These are phyloP conservation scores for Colletotrichum echinochloae DNA, from an alignment of 2,329 filamentous ascomycete species.

Conservation along the genomic window DNA sequence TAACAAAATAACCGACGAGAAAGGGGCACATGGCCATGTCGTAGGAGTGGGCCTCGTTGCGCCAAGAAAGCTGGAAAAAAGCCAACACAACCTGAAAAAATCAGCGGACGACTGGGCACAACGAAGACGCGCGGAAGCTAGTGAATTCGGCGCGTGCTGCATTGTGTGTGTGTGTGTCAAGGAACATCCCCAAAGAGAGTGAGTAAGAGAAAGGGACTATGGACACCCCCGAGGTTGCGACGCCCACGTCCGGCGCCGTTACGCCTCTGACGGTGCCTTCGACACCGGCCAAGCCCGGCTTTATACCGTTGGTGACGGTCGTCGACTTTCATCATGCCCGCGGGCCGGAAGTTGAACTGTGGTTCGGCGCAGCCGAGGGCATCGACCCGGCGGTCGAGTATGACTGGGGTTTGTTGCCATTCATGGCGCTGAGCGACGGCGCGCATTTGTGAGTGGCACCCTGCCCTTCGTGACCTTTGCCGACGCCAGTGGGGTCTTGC, in stretches of 20 bases:
- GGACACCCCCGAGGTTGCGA: slow-evolving; percentile 36
- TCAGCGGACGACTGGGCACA: slow-evolving; percentile 2
- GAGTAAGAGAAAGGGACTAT: slow-evolving; percentile 25
- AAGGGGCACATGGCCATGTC: slow-evolving; percentile 33
- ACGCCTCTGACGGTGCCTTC: slow-evolving; percentile 37
- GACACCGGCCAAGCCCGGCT: slow-evolving; percentile 53
- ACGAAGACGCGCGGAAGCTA: background rate
- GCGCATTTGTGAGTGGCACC: slow-evolving; percentile 82
- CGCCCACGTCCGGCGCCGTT: slow-evolving; percentile 32
- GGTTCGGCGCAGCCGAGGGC: slow-evolving; percentile 83
- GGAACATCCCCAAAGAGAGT: background rate
- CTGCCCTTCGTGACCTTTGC: slow-evolving; percentile 11
- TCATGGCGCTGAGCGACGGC: slow-evolving; percentile 96
- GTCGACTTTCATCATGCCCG: slow-evolving; percentile 87
- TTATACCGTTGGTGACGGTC: slow-evolving; percentile 79
- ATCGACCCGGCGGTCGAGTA: slow-evolving; percentile 84
- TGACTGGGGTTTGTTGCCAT: slow-evolving; percentile 91
- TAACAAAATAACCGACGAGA: slow-evolving; percentile 1
- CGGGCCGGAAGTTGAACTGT: slow-evolving; percentile 93
- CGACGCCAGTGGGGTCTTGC: background rate
- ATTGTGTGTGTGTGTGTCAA: background rate
- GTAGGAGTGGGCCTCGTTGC: slow-evolving; percentile 33
- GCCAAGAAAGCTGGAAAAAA: slow-evolving; percentile 28
- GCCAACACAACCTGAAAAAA: background rate
- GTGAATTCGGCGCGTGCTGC: background rate